Percentiles rank a stretch among this genome's conserved stretches.
phyloP scores from a whole-genome alignment of 768 basidiomycete species.

The Suillus ampliporus region DNA sequence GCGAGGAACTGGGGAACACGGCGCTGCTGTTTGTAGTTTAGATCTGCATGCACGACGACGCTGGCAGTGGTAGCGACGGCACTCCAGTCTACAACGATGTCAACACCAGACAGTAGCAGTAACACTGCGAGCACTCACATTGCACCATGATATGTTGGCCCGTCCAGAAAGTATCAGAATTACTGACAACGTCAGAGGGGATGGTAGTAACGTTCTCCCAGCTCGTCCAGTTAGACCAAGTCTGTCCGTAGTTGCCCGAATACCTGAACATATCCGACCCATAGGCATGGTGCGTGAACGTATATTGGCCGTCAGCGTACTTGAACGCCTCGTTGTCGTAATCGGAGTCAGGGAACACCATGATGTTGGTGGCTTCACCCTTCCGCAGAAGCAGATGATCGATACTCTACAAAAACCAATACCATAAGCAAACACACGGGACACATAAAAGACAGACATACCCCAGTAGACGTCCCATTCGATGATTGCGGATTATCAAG shows the following conservation, averaged over 20 bases:
- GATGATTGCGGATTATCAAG: constrained; percentile 59
- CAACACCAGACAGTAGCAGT: background rate
- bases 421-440: constrained; percentile 13
- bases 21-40: constrained; percentile 61
- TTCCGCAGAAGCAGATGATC: constrained; percentile 87
- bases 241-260: constrained; percentile 81
- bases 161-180: constrained; percentile 64
- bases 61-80: constrained; percentile 62
- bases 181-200: constrained; percentile 58
- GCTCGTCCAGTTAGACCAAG: constrained; percentile 77
- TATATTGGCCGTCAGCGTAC: constrained; percentile 66
- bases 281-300: constrained; percentile 79
- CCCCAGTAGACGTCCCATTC: constrained; percentile 55
- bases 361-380: constrained; percentile 72
- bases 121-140: constrained; percentile 54
- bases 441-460: constrained; percentile 32
- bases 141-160: constrained; percentile 90
- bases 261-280: constrained; percentile 91
- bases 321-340: constrained; percentile 70
- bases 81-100: constrained; percentile 73
- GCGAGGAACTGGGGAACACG: constrained; percentile 88
- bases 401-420: constrained; percentile 46
- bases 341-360: constrained; percentile 87
- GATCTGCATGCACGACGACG: constrained; percentile 80
- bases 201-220: constrained; percentile 81